These are phyloP conservation scores for Phellinidium pouzarii DNA, from an alignment of 1,284 basidiomycete species.

Conservation along the genomic window DNA sequence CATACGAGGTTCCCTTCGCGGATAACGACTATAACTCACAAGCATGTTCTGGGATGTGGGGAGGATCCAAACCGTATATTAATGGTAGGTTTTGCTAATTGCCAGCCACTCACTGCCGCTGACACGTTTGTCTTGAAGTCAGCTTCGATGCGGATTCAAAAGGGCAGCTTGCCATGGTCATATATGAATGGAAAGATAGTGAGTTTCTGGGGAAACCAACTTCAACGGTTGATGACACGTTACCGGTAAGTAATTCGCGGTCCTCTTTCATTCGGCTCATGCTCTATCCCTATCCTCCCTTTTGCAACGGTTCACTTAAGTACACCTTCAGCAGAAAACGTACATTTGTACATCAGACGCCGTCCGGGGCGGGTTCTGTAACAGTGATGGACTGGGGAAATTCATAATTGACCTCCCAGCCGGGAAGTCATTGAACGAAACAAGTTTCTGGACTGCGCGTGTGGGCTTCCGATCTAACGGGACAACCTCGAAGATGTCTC, in stretches of 20 bases:
- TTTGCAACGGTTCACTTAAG: constrained; percentile 13
- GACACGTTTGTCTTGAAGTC: constrained; percentile 41
- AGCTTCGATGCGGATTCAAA: constrained; percentile 74
- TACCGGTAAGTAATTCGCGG: constrained; percentile 51
- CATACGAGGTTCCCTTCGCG: constrained; percentile 60
- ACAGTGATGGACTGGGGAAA: constrained; percentile 60
- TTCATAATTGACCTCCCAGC: constrained; percentile 77
- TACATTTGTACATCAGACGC: constrained; percentile 86
- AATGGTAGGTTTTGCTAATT: constrained; percentile 55
- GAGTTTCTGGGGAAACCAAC: constrained; percentile 75
- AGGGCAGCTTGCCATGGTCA: constrained; percentile 89
- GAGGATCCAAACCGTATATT: constrained; percentile 70
- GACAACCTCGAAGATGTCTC: constrained; percentile 22
- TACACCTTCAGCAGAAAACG: constrained; percentile 60
- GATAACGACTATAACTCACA: constrained; percentile 79
- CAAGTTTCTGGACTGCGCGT: constrained; percentile 74
- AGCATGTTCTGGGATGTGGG: constrained; percentile 95
- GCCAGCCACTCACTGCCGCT: constrained; percentile 19
- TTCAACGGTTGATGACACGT: constrained; percentile 44
- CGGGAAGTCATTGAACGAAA: constrained; percentile 55
- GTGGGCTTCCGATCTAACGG: constrained; percentile 41
- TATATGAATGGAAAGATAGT: constrained; percentile 93
- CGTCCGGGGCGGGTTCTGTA: constrained; percentile 65
- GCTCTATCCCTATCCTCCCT: too few relatives aligned
- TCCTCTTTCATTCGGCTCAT: too few relatives aligned